phyloP scores from a whole-genome alignment of 2,329 filamentous ascomycete species.

The Fusarium mundagurra region DNA sequence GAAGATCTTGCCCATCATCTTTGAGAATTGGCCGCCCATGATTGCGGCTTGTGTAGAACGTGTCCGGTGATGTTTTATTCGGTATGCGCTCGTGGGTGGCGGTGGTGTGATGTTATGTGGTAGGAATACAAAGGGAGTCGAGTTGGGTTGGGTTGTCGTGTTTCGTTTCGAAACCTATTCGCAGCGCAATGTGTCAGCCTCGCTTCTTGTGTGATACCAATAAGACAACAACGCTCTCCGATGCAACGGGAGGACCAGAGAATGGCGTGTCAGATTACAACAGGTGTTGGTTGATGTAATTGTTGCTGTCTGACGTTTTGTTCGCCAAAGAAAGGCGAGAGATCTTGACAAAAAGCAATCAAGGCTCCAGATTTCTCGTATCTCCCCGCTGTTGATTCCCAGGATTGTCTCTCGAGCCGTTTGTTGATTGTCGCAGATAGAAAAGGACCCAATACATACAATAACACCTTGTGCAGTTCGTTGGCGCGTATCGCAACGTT shows the following conservation, averaged over 20 bases:
- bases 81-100: not conserved
- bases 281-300: not conserved
- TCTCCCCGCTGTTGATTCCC: not conserved
- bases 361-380: not conserved
- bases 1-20: slow-evolving; percentile 98
- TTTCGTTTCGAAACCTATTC: slow-evolving; percentile 16
- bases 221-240: not conserved
- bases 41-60: slow-evolving; percentile 46
- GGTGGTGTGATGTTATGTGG: not conserved
- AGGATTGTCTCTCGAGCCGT: not conserved
- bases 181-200: slow-evolving; percentile 14
- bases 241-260: not conserved
- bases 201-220: not conserved
- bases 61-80: not conserved
- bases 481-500: slow-evolving; percentile 7
- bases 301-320: not conserved
- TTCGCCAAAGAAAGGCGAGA: not conserved
- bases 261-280: not conserved
- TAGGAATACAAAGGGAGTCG: slow-evolving; percentile 5
- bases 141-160: not conserved
- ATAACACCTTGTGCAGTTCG: slow-evolving; percentile 10
- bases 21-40: slow-evolving; percentile 94
- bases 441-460: not conserved
- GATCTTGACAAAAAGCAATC: not conserved
- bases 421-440: not conserved